Percentiles rank a stretch among this genome's conserved stretches.
Conservation (phyloP, 139 green algal genomes). For the Chlorokybus atmophyticus region DNA sequence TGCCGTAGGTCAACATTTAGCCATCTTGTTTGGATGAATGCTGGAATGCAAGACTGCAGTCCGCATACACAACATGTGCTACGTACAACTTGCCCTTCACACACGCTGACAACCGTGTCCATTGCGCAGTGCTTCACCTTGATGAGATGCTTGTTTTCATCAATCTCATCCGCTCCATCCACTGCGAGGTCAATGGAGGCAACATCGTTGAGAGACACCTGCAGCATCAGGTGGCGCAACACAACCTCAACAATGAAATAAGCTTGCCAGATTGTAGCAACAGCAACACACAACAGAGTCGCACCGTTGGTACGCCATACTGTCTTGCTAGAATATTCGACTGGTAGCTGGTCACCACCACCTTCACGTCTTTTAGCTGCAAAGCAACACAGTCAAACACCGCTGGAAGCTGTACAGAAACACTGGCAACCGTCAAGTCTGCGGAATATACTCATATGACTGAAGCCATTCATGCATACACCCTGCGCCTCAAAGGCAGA, state of each 20-base stretch:
- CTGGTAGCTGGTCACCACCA: constrained; percentile 15
- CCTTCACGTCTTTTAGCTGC: constrained; percentile 17
- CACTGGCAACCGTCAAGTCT: background rate
- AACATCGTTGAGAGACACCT: constrained; percentile 15
- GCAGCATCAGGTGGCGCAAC: background rate
- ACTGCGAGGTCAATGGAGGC: constrained; percentile 15
- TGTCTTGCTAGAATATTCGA: constrained; percentile 14
- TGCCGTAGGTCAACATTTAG: background rate
- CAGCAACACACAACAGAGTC: background rate
- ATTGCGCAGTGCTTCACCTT: constrained; percentile 9
- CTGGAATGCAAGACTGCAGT: background rate
- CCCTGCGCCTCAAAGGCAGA: background rate
- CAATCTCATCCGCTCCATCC: constrained; percentile 16
- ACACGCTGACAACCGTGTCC: no score
- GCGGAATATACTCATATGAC: background rate
- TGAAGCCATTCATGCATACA: background rate
- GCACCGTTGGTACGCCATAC: constrained; percentile 15
- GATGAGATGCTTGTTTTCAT: constrained; percentile 20
- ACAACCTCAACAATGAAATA: background rate
- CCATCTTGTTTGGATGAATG: background rate
- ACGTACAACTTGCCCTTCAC: no score
- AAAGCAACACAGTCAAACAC: constrained; percentile 4
- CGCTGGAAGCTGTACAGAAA: background rate
- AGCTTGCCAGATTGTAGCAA: background rate
- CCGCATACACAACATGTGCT: no score